Evolutionary conservation across 371 early-diverging fungal species (phyloP).

Genomic region (Amoeboaphelidium protococcarum): DNA sequence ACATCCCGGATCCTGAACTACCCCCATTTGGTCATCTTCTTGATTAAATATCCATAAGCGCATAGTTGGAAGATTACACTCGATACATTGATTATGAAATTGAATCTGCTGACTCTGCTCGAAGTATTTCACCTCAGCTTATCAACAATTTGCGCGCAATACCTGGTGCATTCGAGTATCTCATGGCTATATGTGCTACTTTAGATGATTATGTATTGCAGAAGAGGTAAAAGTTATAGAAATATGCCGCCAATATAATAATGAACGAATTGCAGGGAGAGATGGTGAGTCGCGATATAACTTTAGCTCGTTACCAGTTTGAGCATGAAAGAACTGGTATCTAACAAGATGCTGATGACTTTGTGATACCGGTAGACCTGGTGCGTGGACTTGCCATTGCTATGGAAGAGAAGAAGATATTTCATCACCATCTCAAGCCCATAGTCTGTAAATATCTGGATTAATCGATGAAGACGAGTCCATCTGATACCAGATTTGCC

Average conservation of each 20-base stretch:
- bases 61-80: conserved; percentile 5
- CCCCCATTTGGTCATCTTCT: conserved; percentile 34
- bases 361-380: too few relatives aligned
- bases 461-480: too few relatives aligned
- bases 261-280: conserved; percentile 39
- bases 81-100: not conserved
- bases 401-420: too few relatives aligned
- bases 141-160: conserved; percentile 12
- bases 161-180: conserved; percentile 14
- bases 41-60: conserved; percentile 15
- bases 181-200: conserved; percentile 47
- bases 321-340: too few relatives aligned
- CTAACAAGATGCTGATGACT: too few relatives aligned
- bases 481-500: too few relatives aligned
- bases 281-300: too few relatives aligned
- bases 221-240: conserved; percentile 23
- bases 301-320: too few relatives aligned
- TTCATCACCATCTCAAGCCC: too few relatives aligned
- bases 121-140: conserved; percentile 1
- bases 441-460: too few relatives aligned
- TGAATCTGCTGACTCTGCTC: not conserved
- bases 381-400: too few relatives aligned
- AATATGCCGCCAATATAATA: conserved; percentile 26
- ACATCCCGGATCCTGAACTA: conserved; percentile 75
- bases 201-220: conserved; percentile 26